Evolutionary conservation across 1,284 basidiomycete species (phyloP).

Genomic region (Cryptococcus floricola): DNA sequence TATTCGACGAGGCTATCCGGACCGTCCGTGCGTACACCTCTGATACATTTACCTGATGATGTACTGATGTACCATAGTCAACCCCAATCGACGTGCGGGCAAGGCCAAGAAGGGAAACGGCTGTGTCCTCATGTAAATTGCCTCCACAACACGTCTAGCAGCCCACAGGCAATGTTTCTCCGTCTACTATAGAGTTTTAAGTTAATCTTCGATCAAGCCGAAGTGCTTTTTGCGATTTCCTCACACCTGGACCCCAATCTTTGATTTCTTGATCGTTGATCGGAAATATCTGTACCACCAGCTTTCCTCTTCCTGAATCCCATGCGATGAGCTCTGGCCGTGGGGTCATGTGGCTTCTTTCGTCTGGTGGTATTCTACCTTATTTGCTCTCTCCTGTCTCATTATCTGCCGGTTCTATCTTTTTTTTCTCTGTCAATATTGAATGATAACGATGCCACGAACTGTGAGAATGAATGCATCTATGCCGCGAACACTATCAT

Average conservation of each 20-base stretch:
- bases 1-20: conserved; percentile 94
- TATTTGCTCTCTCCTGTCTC: background rate
- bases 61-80: conserved; percentile 24
- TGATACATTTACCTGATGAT: background rate
- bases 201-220: background rate
- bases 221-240: background rate
- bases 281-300: conserved; percentile 3
- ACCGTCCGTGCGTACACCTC: conserved; percentile 59
- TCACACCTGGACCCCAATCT: background rate
- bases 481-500: background rate
- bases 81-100: conserved; percentile 41
- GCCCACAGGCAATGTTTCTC: background rate
- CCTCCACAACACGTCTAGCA: background rate
- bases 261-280: background rate
- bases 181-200: background rate
- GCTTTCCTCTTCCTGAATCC: background rate
- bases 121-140: conserved; percentile 41
- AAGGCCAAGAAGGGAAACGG: conserved; percentile 38
- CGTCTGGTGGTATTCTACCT: background rate
- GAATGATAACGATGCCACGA: conserved; percentile 1
- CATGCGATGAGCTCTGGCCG: background rate
- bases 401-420: background rate
- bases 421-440: background rate
- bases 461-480: background rate
- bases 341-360: background rate